Evolutionary conservation across 495 filamentous ascomycete species (phyloP).

Genomic region (Amphirosellinia nigrospora): DNA sequence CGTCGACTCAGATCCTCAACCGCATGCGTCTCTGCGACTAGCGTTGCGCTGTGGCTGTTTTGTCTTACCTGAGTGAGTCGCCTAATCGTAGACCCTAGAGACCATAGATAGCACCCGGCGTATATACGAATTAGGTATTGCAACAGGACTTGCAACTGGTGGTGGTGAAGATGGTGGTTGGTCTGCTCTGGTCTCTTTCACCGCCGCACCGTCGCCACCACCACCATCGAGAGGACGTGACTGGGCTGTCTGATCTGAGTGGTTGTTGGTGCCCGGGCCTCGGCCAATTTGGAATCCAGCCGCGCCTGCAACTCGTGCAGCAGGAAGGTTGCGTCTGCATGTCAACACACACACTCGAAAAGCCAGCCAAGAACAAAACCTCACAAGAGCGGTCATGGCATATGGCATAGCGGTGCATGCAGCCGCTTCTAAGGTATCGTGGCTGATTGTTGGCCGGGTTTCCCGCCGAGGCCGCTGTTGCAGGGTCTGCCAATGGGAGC

Average conservation of each 20-base stretch:
- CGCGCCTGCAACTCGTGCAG: slow-evolving; percentile 10
- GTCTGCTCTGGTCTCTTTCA: neutral
- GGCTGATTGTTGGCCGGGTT: slow-evolving; percentile 8
- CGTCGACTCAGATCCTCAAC: neutral
- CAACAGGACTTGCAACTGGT: neutral
- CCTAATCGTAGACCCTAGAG: neutral
- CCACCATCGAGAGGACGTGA: neutral
- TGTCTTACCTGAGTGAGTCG: slow-evolving; percentile 16
- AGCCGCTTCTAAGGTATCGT: slow-evolving; percentile 17
- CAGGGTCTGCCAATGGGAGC: slow-evolving; percentile 1
- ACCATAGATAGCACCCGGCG: neutral
- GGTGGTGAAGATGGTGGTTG: neutral
- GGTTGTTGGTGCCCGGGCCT: slow-evolving; percentile 16
- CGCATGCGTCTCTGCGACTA: slow-evolving; percentile 1
- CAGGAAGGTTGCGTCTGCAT: neutral
- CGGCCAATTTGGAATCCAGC: slow-evolving; percentile 28
- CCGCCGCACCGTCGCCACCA: slow-evolving; percentile 1
- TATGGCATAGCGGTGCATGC: slow-evolving; percentile 16
- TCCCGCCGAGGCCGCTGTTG: slow-evolving; percentile 20
- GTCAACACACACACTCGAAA: neutral
- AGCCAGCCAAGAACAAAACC: neutral
- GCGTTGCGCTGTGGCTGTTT: slow-evolving; percentile 12
- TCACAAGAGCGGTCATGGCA: slow-evolving; percentile 10
- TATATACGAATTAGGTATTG: neutral
- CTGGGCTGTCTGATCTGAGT: slow-evolving; percentile 10